Conservation (phyloP, 345 rosid species). For the Orychophragmus violaceus region DNA sequence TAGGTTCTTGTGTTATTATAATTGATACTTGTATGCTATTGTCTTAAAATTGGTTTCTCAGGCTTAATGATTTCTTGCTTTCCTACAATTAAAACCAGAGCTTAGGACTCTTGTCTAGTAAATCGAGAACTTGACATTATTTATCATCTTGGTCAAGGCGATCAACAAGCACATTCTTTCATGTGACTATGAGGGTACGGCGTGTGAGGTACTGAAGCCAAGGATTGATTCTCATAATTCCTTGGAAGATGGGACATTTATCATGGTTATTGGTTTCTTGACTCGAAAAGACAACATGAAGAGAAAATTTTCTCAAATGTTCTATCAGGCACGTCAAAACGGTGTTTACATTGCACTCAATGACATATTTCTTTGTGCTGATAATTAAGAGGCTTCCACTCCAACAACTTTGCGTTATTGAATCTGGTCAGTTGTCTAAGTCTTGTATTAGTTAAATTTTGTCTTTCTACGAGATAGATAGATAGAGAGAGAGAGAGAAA, state of each 20-base stretch:
- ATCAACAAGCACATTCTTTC: constrained; percentile 21
- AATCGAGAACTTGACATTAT: neutral
- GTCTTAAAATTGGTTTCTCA: neutral
- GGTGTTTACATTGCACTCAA: too few species aligned
- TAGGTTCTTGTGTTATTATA: neutral
- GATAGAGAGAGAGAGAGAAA: too few species aligned
- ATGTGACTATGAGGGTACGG: neutral
- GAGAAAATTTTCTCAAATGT: constrained; percentile 24
- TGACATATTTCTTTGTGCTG: too few species aligned
- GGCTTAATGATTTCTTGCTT: neutral
- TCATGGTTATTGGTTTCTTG: constrained; percentile 18
- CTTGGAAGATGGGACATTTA: neutral
- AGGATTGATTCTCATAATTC: constrained; percentile 18
- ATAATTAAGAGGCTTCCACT: too few species aligned
- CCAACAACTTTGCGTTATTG: constrained; percentile 22
- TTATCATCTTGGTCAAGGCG: constrained; percentile 9
- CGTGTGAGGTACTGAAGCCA: constrained; percentile 8
- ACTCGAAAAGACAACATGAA: constrained; percentile 13
- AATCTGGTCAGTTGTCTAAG: constrained; percentile 1
- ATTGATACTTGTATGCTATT: neutral
- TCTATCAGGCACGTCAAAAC: too few species aligned
- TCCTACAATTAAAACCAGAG: neutral
- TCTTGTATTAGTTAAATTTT: neutral
- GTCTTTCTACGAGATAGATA: neutral
- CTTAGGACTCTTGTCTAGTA: neutral